Percentiles rank a stretch among this genome's conserved stretches.
Evolutionary conservation across 495 filamentous ascomycete genomes (phyloP).

Genomic region (Lophiostoma macrostomum): DNA sequence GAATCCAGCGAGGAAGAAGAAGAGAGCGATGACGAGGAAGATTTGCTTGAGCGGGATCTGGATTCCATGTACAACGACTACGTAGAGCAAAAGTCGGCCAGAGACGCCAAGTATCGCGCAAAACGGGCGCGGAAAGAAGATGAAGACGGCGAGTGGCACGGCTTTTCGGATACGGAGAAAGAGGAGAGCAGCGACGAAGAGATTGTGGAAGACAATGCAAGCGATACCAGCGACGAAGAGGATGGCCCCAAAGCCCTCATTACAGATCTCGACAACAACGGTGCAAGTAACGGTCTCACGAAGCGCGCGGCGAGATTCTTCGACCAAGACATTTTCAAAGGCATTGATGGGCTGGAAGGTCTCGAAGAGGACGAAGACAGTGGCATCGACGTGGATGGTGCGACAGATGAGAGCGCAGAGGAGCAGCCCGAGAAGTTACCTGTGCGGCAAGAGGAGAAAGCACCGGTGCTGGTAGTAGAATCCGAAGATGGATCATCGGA

Average conservation of each 20-base stretch:
- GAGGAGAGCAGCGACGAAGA: conserved; percentile 41
- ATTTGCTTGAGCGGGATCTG: conserved; percentile 76
- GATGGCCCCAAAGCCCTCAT: conserved; percentile 46
- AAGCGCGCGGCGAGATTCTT: conserved; percentile 87
- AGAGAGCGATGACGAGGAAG: conserved; percentile 73
- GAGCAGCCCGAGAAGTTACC: neutral
- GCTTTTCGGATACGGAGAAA: conserved; percentile 68
- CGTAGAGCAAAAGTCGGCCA: conserved; percentile 70
- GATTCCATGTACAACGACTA: conserved; percentile 85
- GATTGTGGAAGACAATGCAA: conserved; percentile 46
- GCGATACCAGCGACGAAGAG: conserved; percentile 57
- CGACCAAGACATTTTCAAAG: conserved; percentile 90
- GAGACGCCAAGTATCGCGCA: conserved; percentile 80
- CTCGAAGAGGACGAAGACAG: conserved; percentile 49
- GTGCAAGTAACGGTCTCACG: conserved; percentile 58
- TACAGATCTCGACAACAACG: conserved; percentile 50
- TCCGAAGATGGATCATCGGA: conserved; percentile 45
- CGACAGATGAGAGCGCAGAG: conserved; percentile 16
- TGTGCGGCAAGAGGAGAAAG: conserved; percentile 12
- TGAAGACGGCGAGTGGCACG: conserved; percentile 85
- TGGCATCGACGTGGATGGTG: conserved; percentile 50
- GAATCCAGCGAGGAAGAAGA: conserved; percentile 58
- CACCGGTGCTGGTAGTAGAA: conserved; percentile 29
- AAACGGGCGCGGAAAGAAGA: conserved; percentile 83
- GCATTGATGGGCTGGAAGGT: conserved; percentile 60